These are phyloP conservation scores for Carex scoparia DNA, from an alignment of 176 grass and related monocot genomes.

Conservation along the genomic window DNA sequence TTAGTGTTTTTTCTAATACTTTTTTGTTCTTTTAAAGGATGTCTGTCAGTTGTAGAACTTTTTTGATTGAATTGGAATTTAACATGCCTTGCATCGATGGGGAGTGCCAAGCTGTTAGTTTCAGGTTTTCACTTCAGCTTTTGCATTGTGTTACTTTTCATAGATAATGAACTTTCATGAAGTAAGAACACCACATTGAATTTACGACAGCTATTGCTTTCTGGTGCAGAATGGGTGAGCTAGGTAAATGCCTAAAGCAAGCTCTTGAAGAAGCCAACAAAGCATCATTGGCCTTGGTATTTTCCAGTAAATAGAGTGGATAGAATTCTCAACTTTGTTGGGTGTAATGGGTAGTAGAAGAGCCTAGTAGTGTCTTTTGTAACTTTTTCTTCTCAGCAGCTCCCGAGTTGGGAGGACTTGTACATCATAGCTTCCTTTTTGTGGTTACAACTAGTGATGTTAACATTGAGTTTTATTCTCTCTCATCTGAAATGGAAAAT, in stretches of 20 bases:
- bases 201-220: neutral
- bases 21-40: constrained; percentile 21
- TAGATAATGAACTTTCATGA: neutral
- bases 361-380: constrained; percentile 21
- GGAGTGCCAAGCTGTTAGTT: constrained; percentile 24
- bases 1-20: neutral
- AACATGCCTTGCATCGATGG: constrained; percentile 23
- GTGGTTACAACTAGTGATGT: constrained; percentile 19
- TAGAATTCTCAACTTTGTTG: constrained; percentile 23
- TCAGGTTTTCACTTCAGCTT: constrained; percentile 19
- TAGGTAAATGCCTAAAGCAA: constrained; percentile 12
- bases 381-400: constrained; percentile 15
- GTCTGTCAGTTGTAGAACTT: constrained; percentile 29
- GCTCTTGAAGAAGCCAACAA: constrained; percentile 17
- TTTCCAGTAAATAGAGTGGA: constrained; percentile 30
- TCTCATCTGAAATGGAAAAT: constrained; percentile 5
- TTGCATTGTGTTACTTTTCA: neutral
- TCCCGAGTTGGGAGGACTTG: constrained; percentile 24
- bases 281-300: constrained; percentile 9
- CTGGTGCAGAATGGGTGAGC: constrained; percentile 22
- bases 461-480: constrained; percentile 23
- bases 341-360: constrained; percentile 27
- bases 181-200: neutral
- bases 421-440: constrained; percentile 31
- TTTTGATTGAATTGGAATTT: constrained; percentile 29